Evolutionary conservation across 306 rosid species (phyloP).

Genomic region (Canavalia ensiformis): DNA sequence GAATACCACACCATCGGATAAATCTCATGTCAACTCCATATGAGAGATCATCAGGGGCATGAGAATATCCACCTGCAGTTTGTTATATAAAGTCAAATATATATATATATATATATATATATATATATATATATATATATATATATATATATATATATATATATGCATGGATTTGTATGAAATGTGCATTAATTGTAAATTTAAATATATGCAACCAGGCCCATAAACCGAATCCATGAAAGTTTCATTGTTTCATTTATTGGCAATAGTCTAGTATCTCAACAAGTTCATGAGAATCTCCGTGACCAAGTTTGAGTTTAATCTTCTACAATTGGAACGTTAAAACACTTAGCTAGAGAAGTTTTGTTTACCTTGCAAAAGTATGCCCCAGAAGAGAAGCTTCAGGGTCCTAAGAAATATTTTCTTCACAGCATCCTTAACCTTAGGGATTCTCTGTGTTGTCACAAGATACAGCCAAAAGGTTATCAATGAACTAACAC

Average conservation of each 20-base stretch:
- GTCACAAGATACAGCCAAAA: not conserved
- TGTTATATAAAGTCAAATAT: not conserved
- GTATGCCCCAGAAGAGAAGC: conserved; percentile 78
- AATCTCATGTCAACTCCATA: conserved; percentile 74
- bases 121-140: not conserved
- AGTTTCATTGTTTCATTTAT: conserved; percentile 29
- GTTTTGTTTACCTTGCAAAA: conserved; percentile 68
- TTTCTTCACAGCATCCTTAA: conserved; percentile 55
- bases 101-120: not conserved
- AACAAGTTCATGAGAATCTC: not conserved
- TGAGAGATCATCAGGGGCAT: conserved; percentile 65
- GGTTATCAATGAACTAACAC: not conserved
- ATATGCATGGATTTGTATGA: too few relatives aligned
- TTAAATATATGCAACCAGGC: not conserved
- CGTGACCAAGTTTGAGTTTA: not conserved
- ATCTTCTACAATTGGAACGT: not conserved
- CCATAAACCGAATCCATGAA: not conserved
- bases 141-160: too few relatives aligned
- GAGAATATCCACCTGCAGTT: conserved; percentile 73
- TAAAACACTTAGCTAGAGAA: not conserved
- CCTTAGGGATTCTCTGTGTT: conserved; percentile 59
- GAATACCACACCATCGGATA: conserved; percentile 83
- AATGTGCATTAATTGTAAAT: not conserved
- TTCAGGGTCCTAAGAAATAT: conserved; percentile 67
- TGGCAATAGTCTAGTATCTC: not conserved